Evolutionary conservation across 805 yeast genomes (phyloP).

Genomic region (Saccharomycopsis fibuligera): DNA sequence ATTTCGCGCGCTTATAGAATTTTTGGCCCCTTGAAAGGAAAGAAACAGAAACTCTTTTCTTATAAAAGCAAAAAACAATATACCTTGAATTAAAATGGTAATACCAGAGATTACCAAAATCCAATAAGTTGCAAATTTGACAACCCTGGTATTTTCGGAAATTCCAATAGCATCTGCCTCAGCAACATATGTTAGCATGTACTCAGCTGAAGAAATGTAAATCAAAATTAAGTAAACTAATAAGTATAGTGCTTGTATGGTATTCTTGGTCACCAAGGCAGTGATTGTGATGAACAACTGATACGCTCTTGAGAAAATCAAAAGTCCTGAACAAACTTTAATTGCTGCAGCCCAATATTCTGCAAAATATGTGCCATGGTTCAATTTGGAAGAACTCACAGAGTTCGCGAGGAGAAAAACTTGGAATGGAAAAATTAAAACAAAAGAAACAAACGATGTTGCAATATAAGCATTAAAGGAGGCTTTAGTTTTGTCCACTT

Average conservation of each 20-base stretch:
- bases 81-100: background rate
- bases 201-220: background rate
- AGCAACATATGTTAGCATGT: background rate
- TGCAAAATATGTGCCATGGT: background rate
- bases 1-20: background rate
- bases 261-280: constrained; percentile 3
- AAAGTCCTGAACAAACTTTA: background rate
- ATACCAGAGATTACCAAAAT: constrained; percentile 1
- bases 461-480: background rate
- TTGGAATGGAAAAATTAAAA: constrained; percentile 2
- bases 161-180: background rate
- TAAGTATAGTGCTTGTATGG: constrained; percentile 2
- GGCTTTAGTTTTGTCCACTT: too few species aligned
- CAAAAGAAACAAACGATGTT: background rate
- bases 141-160: too few species aligned
- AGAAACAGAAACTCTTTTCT: constrained; percentile 6
- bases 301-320: constrained; percentile 1
- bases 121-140: constrained; percentile 6
- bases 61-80: background rate
- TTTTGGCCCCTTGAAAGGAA: background rate
- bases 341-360: background rate
- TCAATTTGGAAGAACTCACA: background rate
- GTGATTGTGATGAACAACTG: constrained; percentile 5
- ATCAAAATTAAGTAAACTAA: background rate
- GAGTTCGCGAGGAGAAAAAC: background rate